Evolutionary conservation across 129 eudicot species (phyloP), one percentile per base, ranked within the genome.

Genomic region (Apium graveolens): DNA sequence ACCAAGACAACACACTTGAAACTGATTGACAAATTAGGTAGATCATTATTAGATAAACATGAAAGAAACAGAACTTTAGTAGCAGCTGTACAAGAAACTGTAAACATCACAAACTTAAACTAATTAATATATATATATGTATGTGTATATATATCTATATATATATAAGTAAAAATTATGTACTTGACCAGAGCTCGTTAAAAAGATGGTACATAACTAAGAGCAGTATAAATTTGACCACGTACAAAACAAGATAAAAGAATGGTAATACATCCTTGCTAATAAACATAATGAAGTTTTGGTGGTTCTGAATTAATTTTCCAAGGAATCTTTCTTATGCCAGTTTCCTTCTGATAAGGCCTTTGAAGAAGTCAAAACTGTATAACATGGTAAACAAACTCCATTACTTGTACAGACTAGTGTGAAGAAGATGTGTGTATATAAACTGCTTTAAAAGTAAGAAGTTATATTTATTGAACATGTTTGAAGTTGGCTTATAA

Each of bases 291-390:
- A 65, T 80, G 63, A 74, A 62, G 12, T 48, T 70, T 46, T 18
- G 8, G 29, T 39, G 38, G 20, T 62, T 80, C 69, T 39, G 37
- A 63, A 12, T 55, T 37, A 76, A 78, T 66, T 12, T 44, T 79
- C 78, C 49, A 65, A 55, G 37, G 31, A 73, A 41, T 39, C 78
- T 78, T 83, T 76, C 80, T 86, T 80, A 90, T 12, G 72, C 76
- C 76, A 91, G 84, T 77, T 91, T 94, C 73, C 92, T 88, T 83
- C 82, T 91, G 84, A 94, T 88, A n/a, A 94, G 90, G 84, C 98
- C 98, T 86, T 91, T 86, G 69, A 94, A 94, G 89, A 94, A 91
- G 85, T 94, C 98, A n/a, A 94, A 89, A 83, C 97, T 94, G 97
- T 48, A 85, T 75, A 83, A 78, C 74, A 85, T 43, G 74, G 53